These are phyloP conservation scores for Plasmodium sp. DNA, from an alignment of 169 alveolate genomes.

Conservation along the genomic window DNA sequence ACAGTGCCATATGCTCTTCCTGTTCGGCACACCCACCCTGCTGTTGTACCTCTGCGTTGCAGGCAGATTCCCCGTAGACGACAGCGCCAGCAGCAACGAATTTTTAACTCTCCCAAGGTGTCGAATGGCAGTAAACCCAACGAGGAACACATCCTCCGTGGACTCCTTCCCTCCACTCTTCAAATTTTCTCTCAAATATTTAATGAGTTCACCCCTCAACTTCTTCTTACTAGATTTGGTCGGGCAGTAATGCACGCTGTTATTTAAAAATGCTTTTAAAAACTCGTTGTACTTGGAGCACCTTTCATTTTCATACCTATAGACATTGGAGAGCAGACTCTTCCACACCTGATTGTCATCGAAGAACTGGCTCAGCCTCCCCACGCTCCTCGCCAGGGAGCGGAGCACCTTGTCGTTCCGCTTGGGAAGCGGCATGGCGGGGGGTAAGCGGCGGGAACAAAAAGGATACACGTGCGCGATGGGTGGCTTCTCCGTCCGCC, in stretches of 20 bases:
- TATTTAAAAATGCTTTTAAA: conserved; percentile 10
- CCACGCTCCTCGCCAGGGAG: conserved; percentile 15
- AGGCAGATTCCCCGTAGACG: neutral
- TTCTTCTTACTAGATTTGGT: conserved; percentile 42
- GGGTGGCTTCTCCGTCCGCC: neutral
- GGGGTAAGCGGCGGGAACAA: too few species aligned
- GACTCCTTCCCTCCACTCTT: neutral
- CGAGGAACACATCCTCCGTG: conserved; percentile 5
- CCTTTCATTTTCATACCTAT: conserved; percentile 58
- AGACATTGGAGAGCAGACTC: conserved; percentile 29
- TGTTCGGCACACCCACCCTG: neutral
- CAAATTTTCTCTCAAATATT: conserved; percentile 20
- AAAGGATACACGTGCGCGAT: neutral
- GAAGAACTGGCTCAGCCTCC: conserved; percentile 17
- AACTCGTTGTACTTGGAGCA: conserved; percentile 50
- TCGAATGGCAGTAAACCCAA: conserved; percentile 63
- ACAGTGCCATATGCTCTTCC: neutral
- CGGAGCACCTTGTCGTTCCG: conserved; percentile 39
- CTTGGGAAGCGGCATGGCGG: neutral
- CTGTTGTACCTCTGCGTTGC: neutral
- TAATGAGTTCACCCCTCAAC: conserved; percentile 32
- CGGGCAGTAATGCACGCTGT: conserved; percentile 43
- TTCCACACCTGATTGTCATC: conserved; percentile 52
- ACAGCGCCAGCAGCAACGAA: neutral
- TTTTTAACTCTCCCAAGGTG: conserved; percentile 48